Conservation (phyloP, 495 filamentous ascomycete genomes). For the Melanomma pulvis-pyrius region DNA sequence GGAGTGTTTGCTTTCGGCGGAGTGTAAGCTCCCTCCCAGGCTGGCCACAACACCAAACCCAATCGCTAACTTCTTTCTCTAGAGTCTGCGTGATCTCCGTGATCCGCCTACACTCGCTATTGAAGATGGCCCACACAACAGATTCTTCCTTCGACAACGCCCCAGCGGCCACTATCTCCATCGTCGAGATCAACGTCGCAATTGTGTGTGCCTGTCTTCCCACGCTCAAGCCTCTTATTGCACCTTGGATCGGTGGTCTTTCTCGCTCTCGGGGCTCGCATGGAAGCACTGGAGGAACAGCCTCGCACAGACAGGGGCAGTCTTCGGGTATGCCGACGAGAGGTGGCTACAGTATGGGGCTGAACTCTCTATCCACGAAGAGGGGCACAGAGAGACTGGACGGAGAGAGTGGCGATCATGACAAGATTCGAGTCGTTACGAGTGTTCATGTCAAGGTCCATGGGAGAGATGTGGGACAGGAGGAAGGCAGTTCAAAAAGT, state of each 20-base stretch:
- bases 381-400: constrained; percentile 13
- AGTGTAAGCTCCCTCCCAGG: constrained; percentile 32
- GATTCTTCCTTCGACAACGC: constrained; percentile 42
- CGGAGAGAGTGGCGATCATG: background rate
- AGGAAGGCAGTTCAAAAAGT: constrained; percentile 15
- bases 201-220: constrained; percentile 44
- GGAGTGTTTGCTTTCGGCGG: constrained; percentile 41
- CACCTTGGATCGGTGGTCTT: constrained; percentile 33
- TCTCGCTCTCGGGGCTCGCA: constrained; percentile 5
- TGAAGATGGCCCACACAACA: constrained; percentile 31
- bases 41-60: no score
- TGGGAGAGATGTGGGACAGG: background rate
- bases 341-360: background rate
- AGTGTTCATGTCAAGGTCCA: constrained; percentile 14
- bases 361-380: constrained; percentile 1
- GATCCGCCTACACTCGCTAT: constrained; percentile 42
- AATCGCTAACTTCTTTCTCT: background rate
- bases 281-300: background rate
- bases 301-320: constrained; percentile 2
- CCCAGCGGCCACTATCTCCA: constrained; percentile 37
- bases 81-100: constrained; percentile 42
- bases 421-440: constrained; percentile 22
- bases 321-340: background rate
- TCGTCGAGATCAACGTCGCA: constrained; percentile 40
- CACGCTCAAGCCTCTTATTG: constrained; percentile 37